A percentile compares a stretch with the other conserved stretches of the same genome.
Evolutionary conservation across 768 basidiomycete genomes (phyloP).

Genomic region (Rhodotorula toruloides): DNA sequence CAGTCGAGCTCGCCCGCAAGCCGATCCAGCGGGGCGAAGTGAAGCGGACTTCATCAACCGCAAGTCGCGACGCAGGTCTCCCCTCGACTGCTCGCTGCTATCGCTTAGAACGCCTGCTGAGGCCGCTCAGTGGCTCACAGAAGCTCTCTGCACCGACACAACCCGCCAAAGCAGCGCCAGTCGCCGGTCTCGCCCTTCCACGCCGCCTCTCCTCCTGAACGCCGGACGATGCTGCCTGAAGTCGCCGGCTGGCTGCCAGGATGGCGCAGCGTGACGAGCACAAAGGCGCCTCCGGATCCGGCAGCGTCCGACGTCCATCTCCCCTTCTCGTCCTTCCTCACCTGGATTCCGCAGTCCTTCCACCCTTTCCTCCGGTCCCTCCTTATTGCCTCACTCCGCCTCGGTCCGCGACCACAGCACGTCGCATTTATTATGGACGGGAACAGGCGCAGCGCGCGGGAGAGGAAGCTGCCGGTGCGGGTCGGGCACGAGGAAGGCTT

Average conservation of each 20-base stretch:
- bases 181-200: too few relatives aligned
- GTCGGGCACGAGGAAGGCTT: constrained; percentile 80
- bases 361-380: constrained; percentile 46
- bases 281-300: not conserved
- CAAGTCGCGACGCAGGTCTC: too few relatives aligned
- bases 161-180: too few relatives aligned
- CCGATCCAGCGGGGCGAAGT: too few relatives aligned
- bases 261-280: not conserved
- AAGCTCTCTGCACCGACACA: too few relatives aligned
- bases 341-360: constrained; percentile 31
- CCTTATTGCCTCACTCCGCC: constrained; percentile 62
- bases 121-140: too few relatives aligned
- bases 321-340: constrained; percentile 26
- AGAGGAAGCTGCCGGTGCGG: constrained; percentile 19
- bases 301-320: constrained; percentile 11
- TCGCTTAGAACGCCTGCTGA: too few relatives aligned
- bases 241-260: not conserved
- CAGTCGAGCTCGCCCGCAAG: too few relatives aligned
- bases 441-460: constrained; percentile 76
- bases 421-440: constrained; percentile 98
- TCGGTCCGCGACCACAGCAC: constrained; percentile 82
- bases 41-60: too few relatives aligned
- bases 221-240: not conserved
- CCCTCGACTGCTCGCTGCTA: too few relatives aligned
- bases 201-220: too few relatives aligned